Evolutionary conservation across 768 basidiomycete species (phyloP), one percentile per base, ranked within the genome.

Genomic region (Mrakia gelida): DNA sequence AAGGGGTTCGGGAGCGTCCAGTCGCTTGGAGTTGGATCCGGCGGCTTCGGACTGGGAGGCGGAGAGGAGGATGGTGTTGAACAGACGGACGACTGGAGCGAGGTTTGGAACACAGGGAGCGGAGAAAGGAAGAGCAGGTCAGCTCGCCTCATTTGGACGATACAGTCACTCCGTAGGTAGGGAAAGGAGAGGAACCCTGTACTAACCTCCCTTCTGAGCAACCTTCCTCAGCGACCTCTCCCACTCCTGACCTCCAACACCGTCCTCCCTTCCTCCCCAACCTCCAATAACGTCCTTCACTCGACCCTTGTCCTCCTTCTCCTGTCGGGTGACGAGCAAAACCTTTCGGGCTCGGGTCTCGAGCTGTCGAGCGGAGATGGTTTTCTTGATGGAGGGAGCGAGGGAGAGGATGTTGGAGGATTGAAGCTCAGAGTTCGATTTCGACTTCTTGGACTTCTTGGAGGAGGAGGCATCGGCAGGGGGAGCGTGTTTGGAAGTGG

Each of bases 171-270:
- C 15, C 26, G 41, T 32, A n/a, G 73, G 21, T 30, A 62, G 6
- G 13, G 28, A n/a, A 13, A 63, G 61, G 43, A 49, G 26, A 5
- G 32, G 59, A 34, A 71, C 15, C 2, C 49, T 73, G 34, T 59
- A 83, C 84, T 83, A 49, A 84, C 84, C 84, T 80, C 84, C 84
- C 54, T 83, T 76, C 78, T 85, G 84, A 21, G 84, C 84, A 3
- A 82, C 81, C 82, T 85, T 85, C 71, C 84, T 82, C 81, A 85
- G 78, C 26, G 81, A 80, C 77, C 83, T 81, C 76, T 85, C 84
- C 83, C 84, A 85, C 76, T 85, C 84, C 70, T 82, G 80, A 16
- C 81, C 81, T 28, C 84, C 84, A 26, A 80, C 77, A n/a, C 82
- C 82, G 21, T 81, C 80, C 38, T 76, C 75, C 38, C 80, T 80